phyloP scores from a whole-genome alignment of 495 filamentous ascomycete species.

The Xylaria telfairii region DNA sequence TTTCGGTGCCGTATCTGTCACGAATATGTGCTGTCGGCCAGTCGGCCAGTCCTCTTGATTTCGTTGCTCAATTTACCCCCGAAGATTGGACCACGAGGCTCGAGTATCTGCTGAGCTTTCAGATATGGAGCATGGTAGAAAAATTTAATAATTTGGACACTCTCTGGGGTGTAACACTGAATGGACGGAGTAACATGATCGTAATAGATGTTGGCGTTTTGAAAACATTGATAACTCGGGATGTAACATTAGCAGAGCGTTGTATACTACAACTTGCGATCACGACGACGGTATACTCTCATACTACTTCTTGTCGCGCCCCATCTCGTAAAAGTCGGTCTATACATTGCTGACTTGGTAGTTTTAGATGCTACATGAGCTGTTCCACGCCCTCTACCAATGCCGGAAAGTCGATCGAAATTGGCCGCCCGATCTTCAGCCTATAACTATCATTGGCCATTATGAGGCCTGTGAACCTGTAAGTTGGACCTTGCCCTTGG shows the following conservation, averaged over 20 bases:
- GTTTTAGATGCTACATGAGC: conserved; percentile 17
- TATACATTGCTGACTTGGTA: neutral
- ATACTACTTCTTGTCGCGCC: neutral
- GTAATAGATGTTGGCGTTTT: neutral
- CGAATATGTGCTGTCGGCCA: neutral
- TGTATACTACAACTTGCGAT: neutral
- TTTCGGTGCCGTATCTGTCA: neutral
- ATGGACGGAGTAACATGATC: neutral
- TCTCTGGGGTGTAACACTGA: neutral
- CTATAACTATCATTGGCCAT: neutral
- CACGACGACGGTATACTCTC: neutral
- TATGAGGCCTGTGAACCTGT: neutral
- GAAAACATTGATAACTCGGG: neutral
- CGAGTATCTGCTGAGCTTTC: neutral
- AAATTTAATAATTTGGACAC: neutral
- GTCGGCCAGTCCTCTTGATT: neutral
- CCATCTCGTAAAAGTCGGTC: neutral
- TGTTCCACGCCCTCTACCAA: neutral
- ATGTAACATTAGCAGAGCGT: conserved; percentile 15
- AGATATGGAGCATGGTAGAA: neutral
- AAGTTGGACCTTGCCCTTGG: neutral
- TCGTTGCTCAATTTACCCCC: neutral
- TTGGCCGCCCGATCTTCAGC: neutral
- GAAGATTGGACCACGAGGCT: neutral
- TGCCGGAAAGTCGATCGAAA: neutral